phyloP scores from a whole-genome alignment of 176 grass and related monocot species.

The Zea luxurians region DNA sequence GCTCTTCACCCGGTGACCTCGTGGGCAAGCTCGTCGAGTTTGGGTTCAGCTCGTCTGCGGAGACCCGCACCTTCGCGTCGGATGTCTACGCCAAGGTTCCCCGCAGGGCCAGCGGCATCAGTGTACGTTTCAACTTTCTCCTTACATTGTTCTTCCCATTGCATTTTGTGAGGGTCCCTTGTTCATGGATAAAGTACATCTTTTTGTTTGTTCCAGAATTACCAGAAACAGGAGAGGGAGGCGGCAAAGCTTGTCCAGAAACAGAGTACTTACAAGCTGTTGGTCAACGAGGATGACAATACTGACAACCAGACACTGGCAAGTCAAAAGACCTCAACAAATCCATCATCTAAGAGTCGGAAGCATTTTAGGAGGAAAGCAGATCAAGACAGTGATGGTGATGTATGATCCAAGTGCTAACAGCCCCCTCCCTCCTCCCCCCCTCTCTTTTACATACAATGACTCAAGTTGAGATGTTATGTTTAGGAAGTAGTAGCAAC shows the following conservation, averaged over 20 bases:
- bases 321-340: conserved; percentile 22
- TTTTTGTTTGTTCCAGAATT: conserved; percentile 51
- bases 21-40: conserved; percentile 63
- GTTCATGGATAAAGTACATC: conserved; percentile 15
- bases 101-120: conserved; percentile 56
- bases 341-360: conserved; percentile 46
- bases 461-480: conserved; percentile 19
- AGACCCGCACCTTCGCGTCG: conserved; percentile 59
- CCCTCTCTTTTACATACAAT: neutral
- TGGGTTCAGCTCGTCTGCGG: conserved; percentile 50
- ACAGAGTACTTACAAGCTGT: conserved; percentile 75
- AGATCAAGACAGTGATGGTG: conserved; percentile 59
- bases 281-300: conserved; percentile 60
- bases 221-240: conserved; percentile 79
- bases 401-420: conserved; percentile 35
- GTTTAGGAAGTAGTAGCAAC: conserved; percentile 41
- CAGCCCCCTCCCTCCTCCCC: neutral
- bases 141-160: neutral
- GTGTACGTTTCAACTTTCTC: conserved; percentile 39
- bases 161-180: neutral
- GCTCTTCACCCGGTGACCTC: conserved; percentile 60
- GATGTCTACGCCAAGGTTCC: conserved; percentile 71
- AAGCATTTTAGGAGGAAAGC: conserved; percentile 83
- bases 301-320: conserved; percentile 33
- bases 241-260: conserved; percentile 65